Conservation (phyloP, 2,329 filamentous ascomycete genomes). For the Colletotrichum sp. region DNA sequence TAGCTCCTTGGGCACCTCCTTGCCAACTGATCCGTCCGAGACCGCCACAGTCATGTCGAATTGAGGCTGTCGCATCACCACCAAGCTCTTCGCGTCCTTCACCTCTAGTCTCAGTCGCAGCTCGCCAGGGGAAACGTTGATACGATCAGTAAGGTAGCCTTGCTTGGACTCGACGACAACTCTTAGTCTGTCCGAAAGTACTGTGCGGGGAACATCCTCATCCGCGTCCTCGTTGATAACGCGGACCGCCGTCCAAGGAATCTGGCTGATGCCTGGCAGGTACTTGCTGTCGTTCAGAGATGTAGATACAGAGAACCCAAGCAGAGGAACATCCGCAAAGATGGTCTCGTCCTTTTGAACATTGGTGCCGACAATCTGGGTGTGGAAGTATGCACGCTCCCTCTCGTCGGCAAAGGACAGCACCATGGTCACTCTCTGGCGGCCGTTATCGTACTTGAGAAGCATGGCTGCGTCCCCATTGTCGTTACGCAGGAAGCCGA, state of each 20-base stretch:
- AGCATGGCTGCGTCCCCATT: conserved; percentile 72
- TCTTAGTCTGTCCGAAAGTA: conserved; percentile 78
- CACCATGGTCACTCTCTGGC: conserved; percentile 73
- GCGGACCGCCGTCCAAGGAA: conserved; percentile 70
- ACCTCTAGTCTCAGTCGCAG: conserved; percentile 70
- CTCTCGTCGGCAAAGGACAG: conserved; percentile 78
- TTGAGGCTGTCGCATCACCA: conserved; percentile 75
- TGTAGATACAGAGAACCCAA: conserved; percentile 66
- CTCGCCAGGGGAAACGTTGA: conserved; percentile 82
- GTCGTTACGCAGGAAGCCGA: conserved; percentile 77
- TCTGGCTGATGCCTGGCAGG: conserved; percentile 52
- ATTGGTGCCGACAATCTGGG: conserved; percentile 74
- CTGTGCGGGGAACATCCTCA: conserved; percentile 68
- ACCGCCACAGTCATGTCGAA: conserved; percentile 79
- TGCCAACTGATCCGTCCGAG: conserved; percentile 67
- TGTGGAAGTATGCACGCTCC: conserved; percentile 74
- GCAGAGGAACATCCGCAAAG: conserved; percentile 71
- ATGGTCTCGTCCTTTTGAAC: conserved; percentile 71
- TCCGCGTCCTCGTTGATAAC: conserved; percentile 76
- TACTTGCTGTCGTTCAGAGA: conserved; percentile 54
- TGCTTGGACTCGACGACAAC: conserved; percentile 77
- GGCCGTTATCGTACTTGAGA: conserved; percentile 71
- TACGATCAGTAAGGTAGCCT: conserved; percentile 80
- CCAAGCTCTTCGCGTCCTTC: conserved; percentile 64
- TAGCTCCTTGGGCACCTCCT: conserved; percentile 68